Percentiles rank a stretch among this genome's conserved stretches.
These are phyloP conservation scores for Hypoxylon rickii DNA, from an alignment of 495 filamentous ascomycete species.

Conservation along the genomic window DNA sequence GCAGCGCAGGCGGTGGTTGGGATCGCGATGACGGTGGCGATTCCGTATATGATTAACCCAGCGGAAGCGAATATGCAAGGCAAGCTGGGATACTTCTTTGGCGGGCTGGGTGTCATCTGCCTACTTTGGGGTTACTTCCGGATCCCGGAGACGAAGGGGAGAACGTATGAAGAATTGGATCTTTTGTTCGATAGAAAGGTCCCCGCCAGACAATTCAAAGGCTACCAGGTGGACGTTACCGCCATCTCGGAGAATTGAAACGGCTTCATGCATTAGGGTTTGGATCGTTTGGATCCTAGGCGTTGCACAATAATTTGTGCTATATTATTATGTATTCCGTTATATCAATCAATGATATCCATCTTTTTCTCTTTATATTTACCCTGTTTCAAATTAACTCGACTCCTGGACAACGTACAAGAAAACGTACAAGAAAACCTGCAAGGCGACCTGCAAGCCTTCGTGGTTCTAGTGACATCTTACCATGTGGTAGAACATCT, in stretches of 20 bases:
- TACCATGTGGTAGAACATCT: background rate
- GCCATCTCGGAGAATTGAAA: conserved; percentile 5
- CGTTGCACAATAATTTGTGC: too few relatives aligned
- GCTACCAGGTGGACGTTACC: conserved; percentile 40
- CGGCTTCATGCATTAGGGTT: too few relatives aligned
- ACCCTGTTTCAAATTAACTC: background rate
- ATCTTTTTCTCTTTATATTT: background rate
- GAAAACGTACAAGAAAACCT: too few relatives aligned
- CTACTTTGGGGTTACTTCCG: conserved; percentile 57
- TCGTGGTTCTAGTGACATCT: background rate
- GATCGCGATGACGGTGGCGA: conserved; percentile 64
- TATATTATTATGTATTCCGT: too few relatives aligned
- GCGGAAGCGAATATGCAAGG: conserved; percentile 65
- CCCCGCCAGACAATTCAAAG: conserved; percentile 56
- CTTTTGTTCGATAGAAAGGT: conserved; percentile 56
- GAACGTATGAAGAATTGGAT: conserved; percentile 65
- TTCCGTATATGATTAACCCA: conserved; percentile 71
- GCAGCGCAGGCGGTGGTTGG: conserved; percentile 62
- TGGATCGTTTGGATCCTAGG: too few relatives aligned
- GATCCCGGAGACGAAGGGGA: conserved; percentile 63
- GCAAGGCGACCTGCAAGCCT: background rate
- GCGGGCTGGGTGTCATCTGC: conserved; percentile 53
- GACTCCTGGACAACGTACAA: too few relatives aligned
- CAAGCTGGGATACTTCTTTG: conserved; percentile 72
- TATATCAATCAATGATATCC: too few relatives aligned